Conservation (phyloP, 1,284 basidiomycete species). For the Trametes pubescens region DNA sequence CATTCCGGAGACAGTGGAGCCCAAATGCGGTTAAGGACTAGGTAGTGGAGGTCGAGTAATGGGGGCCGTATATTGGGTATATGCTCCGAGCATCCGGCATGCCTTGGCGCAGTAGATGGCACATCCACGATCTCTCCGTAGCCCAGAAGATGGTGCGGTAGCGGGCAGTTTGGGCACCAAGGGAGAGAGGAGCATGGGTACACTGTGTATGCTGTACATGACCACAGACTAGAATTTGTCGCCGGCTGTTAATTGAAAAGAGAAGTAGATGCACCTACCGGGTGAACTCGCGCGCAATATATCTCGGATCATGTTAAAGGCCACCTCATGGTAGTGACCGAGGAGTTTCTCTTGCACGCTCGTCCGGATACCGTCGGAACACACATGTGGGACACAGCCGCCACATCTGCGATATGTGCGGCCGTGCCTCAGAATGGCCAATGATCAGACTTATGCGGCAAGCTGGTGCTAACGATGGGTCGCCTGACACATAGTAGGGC, state of each 20-base stretch:
- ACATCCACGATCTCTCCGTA: too few relatives aligned
- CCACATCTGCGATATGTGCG: slow-evolving; percentile 5
- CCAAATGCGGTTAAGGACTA: too few relatives aligned
- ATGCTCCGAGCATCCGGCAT: too few relatives aligned
- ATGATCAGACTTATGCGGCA: not conserved
- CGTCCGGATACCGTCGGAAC: not conserved
- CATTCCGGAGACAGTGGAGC: too few relatives aligned
- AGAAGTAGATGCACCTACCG: not conserved
- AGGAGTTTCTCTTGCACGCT: not conserved
- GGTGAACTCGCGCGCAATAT: not conserved
- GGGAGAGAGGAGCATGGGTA: too few relatives aligned
- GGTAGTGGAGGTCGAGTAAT: too few relatives aligned
- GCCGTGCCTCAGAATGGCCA: not conserved
- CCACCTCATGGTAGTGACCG: not conserved
- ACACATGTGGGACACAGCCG: slow-evolving; percentile 8
- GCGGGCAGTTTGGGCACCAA: too few relatives aligned
- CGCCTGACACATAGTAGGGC: not conserved
- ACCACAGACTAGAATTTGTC: too few relatives aligned
- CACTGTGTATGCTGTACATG: too few relatives aligned
- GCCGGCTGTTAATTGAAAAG: not conserved
- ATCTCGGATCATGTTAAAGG: not conserved
- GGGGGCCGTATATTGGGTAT: too few relatives aligned
- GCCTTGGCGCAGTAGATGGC: too few relatives aligned
- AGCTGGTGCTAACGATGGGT: not conserved
- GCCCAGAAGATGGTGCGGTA: too few relatives aligned